Conservation (phyloP, 139 green algal species). For the Closterium sp. region DNA sequence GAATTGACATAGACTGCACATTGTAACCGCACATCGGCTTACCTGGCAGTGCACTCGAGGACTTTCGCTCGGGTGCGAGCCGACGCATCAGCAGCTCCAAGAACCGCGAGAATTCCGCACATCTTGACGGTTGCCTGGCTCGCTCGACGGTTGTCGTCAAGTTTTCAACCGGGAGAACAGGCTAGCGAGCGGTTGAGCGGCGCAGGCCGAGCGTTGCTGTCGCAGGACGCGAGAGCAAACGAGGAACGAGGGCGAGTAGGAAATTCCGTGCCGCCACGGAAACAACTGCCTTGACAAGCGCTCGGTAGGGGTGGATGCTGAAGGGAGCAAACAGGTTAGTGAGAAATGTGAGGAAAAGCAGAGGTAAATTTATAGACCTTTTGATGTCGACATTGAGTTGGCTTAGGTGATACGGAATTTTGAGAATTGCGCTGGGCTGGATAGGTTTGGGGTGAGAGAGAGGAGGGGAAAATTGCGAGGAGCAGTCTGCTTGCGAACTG, state of each 20-base stretch:
- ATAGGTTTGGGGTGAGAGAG: too few relatives aligned
- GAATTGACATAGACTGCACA: too few relatives aligned
- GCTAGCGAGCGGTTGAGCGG: not conserved
- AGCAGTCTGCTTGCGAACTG: too few relatives aligned
- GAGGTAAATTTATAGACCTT: not conserved
- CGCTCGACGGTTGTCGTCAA: not conserved
- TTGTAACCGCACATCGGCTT: too few relatives aligned
- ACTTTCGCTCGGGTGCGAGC: slow-evolving; percentile 17
- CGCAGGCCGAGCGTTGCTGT: not conserved
- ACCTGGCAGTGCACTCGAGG: slow-evolving; percentile 31
- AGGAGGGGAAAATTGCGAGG: not conserved
- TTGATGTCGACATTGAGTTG: not conserved
- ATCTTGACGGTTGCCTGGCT: slow-evolving; percentile 15
- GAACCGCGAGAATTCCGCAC: slow-evolving; percentile 49
- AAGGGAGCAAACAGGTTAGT: not conserved
- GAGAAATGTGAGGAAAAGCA: not conserved
- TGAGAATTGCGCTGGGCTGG: not conserved
- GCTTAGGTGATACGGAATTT: not conserved
- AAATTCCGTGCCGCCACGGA: not conserved
- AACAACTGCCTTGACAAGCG: not conserved
- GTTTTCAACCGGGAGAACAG: not conserved
- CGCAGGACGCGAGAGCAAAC: not conserved
- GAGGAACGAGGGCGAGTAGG: not conserved
- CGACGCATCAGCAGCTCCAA: slow-evolving; percentile 20
- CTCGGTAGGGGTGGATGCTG: not conserved